Evolutionary conservation across 75 land plant genomes (phyloP), one percentile per base, ranked within the genome.

Genomic region (Selaginella moellendorffii): DNA sequence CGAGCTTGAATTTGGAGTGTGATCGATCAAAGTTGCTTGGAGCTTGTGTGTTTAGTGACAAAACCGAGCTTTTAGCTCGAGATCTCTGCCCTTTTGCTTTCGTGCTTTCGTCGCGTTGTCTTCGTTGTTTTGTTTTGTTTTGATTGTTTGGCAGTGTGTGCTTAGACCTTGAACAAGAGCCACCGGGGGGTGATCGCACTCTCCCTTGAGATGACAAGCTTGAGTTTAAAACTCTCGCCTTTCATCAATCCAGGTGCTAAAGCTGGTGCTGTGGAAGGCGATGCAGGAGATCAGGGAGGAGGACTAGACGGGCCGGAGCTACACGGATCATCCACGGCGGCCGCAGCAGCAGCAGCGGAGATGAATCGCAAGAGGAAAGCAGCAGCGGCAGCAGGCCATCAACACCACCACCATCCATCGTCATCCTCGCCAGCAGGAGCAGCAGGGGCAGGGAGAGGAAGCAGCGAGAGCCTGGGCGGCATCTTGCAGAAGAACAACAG

Each of bases 401-500:
- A 36, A 5, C 14, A 36, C 14, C 10, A 5, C 5, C 46, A 36
- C 14, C 14, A 5, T 36, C 5, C 46, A 36, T 14, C 5, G 10
- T 5, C 46, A 36, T 14, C 5, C 46, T 5, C 46, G 14, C 10
- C 5, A 14, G 46, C 14, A 36, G 46, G 5, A 36, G 10, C 5
- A 5, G 14, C 46, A 5, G 46, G 14, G 46, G 14, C 46, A 36
- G 46, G 46, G 59, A 8, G 21, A 19, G 24, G 8, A 5, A 56
- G 59, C 8, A 24, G 19, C 24, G 59, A 56, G 24, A 56, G 23
- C n/a, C 21, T 56, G 23, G 59, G 59, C 8, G 8, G 9, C 24
- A 56, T 56, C 8, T 8, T 56, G 19, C 59, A 56, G 24, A 56
- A 56, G 59, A 56, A 56, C 24, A 56, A 56, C 59, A 56, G n/a